A percentile compares a stretch with the other conserved stretches of the same genome.
These are phyloP conservation scores for Trichoderma koningiopsis DNA, from an alignment of 2,329 filamentous ascomycete species.

Conservation along the genomic window DNA sequence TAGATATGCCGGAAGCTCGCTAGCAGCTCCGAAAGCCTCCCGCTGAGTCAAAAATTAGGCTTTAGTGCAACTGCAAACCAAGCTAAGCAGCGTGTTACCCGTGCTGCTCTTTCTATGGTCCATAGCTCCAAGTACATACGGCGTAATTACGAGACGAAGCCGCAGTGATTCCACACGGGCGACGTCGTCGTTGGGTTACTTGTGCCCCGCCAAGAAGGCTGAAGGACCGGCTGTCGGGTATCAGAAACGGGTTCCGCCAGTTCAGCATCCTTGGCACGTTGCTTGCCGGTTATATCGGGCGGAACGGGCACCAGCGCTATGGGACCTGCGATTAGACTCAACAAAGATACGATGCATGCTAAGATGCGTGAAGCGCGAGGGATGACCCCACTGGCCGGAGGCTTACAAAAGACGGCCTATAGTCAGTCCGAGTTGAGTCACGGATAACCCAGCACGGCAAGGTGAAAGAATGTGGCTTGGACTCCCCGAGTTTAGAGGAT, in stretches of 20 bases:
- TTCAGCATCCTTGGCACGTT: background rate
- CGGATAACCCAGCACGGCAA: background rate
- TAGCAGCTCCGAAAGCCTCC: background rate
- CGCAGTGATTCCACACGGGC: background rate
- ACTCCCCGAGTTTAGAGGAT: background rate
- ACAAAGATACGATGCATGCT: background rate
- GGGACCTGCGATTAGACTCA: background rate
- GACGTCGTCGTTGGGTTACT: background rate
- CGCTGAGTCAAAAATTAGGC: background rate
- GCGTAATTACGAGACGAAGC: background rate
- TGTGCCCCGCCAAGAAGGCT: background rate
- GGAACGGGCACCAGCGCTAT: background rate
- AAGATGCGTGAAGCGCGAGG: background rate
- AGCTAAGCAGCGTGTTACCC: background rate
- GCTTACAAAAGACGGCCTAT: constrained; percentile 17
- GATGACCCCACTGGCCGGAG: background rate
- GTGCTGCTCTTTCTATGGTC: background rate
- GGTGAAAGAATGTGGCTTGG: constrained; percentile 5
- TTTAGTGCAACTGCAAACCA: background rate
- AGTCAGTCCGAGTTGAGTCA: constrained; percentile 20
- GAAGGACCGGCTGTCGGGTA: background rate
- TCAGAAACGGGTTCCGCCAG: background rate
- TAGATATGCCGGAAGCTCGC: background rate
- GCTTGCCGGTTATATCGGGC: background rate
- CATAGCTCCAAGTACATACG: background rate